Evolutionary conservation across 176 grass and related monocot genomes (phyloP).

Genomic region (Bonia amplexicaulis): DNA sequence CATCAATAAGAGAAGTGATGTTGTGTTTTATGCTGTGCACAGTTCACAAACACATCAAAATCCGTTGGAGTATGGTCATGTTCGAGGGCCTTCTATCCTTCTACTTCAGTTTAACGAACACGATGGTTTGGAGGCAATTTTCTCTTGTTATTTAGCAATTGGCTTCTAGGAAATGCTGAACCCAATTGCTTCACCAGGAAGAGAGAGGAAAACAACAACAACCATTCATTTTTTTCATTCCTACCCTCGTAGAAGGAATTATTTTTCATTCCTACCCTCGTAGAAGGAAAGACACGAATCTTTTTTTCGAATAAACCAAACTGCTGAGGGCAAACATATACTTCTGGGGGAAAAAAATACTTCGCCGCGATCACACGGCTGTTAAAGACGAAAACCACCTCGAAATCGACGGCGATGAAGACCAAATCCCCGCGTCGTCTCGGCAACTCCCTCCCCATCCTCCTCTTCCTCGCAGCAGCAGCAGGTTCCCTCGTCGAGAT

Average conservation of each 20-base stretch:
- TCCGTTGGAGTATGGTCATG: not conserved
- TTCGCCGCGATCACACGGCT: not conserved
- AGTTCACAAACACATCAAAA: not conserved
- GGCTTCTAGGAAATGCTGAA: not conserved
- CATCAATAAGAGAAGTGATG: not conserved
- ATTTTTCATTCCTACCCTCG: not conserved
- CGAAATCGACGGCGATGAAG: slow-evolving; percentile 19
- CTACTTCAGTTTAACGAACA: no score
- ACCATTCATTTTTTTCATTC: not conserved
- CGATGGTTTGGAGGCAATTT: no score
- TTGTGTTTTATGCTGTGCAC: not conserved
- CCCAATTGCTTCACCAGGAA: not conserved
- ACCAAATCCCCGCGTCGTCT: not conserved
- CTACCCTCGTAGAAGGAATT: no score
- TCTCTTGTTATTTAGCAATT: not conserved
- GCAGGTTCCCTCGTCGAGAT: not conserved
- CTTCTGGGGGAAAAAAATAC: not conserved
- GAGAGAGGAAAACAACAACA: not conserved
- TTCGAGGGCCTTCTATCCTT: not conserved
- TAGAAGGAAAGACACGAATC: not conserved
- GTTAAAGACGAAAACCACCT: not conserved
- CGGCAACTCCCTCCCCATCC: not conserved
- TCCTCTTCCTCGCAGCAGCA: slow-evolving; percentile 23
- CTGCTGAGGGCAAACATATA: not conserved
- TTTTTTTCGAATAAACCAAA: not conserved